phyloP scores from a whole-genome alignment of 352 stramenopile species.

The Phytophthora fragariaefolia region DNA sequence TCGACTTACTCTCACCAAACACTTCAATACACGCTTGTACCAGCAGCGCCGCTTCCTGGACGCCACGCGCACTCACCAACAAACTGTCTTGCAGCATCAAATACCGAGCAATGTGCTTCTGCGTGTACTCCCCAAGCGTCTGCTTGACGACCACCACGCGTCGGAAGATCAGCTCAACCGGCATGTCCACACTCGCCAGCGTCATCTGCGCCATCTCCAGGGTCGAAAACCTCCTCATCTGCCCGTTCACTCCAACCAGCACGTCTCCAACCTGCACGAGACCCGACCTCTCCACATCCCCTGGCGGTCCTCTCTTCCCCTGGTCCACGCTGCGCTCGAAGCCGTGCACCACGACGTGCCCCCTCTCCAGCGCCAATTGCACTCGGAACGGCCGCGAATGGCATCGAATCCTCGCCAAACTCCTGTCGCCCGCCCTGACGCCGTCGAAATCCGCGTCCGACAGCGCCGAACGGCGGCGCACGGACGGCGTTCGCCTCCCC shows the following conservation, averaged over 20 bases:
- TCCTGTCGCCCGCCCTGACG: slow-evolving; percentile 8
- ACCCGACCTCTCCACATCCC: slow-evolving; percentile 48
- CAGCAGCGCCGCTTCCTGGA: slow-evolving; percentile 57
- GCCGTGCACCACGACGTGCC: slow-evolving; percentile 55
- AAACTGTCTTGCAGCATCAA: slow-evolving; percentile 51
- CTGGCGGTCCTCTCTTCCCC: slow-evolving; percentile 31
- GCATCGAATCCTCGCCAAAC: slow-evolving; percentile 59
- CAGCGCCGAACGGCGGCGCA: slow-evolving; percentile 35
- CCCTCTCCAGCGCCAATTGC: slow-evolving; percentile 46
- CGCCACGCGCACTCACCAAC: slow-evolving; percentile 37
- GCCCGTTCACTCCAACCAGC: slow-evolving; percentile 67
- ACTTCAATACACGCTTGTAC: slow-evolving; percentile 64
- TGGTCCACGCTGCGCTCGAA: slow-evolving; percentile 45
- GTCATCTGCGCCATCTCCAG: slow-evolving; percentile 48
- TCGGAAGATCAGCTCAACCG: slow-evolving; percentile 62
- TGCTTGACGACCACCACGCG: slow-evolving; percentile 47
- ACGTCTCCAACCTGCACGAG: slow-evolving; percentile 60
- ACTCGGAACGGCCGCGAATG: slow-evolving; percentile 56
- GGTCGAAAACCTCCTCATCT: slow-evolving; percentile 51
- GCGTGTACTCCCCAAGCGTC: slow-evolving; percentile 67
- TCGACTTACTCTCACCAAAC: slow-evolving; percentile 45
- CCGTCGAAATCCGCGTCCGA: slow-evolving; percentile 31
- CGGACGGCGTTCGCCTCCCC: slow-evolving; percentile 18
- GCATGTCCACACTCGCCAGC: slow-evolving; percentile 48
- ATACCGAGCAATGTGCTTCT: slow-evolving; percentile 60